Base-by-base conservation (phyloP, 805 yeast genomes). In the Wickerhamiella kurtzmanii region DNA sequence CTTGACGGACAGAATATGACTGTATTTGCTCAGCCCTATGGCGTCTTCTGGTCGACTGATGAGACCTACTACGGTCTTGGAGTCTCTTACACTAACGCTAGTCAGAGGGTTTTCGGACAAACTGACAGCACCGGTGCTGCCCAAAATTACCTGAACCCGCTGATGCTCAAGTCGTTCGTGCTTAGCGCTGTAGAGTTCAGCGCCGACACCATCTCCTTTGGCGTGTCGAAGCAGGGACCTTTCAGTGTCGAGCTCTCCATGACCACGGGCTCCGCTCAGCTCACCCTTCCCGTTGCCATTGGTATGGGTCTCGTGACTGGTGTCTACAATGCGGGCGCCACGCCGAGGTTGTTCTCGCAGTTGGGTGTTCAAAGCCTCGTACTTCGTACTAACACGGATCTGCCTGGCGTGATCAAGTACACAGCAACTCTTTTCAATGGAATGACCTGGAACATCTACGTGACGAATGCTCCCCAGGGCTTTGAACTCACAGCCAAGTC, bases 251-350 rank as follows among this genome's bases (percentile, higher is more conserved):
- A 66, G 40, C 76, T 72, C 9, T 65, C 50, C 44, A 65, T 47
- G 35, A 62, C 61, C 41, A 63, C 80, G 15, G 21, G 48, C 17
- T 37, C 41, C 44, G 51, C 50, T 39, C 22, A 35, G 15, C 41
- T 53, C 11, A 67, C 69, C 28, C 51, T 73, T 46, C 88, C 89
- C 3, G 56, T 84, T 45, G 84, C 80, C 9, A 88, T 81, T 62
- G 96, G 96, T 47, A 73, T 73, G 74, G 95, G 95, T 4, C 79
- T 83, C 52, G 75, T 83, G 15, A 80, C 95, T 28, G 84, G 79
- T 22, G 63, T 74, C 21, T 73, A 72, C 55, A 62, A 72, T 54
- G 76, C 75, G 17, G 54, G 56, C 11, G 62, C 76, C 53, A 65
- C 71, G 22, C 73, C 79, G 16, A 54, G 61, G 18, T 54, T 77